Evolutionary conservation across 2,329 filamentous ascomycete species (phyloP).

Genomic region (Chalaropsis ovoidea): DNA sequence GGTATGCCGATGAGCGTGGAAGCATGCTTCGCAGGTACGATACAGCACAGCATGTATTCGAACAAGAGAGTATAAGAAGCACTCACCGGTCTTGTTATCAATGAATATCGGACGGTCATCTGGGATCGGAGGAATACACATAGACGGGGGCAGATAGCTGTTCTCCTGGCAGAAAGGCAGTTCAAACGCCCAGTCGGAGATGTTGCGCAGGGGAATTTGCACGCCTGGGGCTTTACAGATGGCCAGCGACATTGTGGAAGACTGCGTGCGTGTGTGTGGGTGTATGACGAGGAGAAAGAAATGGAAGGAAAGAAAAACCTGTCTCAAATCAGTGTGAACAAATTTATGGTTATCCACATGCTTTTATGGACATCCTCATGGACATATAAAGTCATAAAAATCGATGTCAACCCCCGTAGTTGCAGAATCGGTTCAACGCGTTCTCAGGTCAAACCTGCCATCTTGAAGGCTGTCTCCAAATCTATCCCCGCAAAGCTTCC

Average conservation of each 20-base stretch:
- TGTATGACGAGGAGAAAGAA: background rate
- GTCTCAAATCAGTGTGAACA: background rate
- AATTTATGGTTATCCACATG: background rate
- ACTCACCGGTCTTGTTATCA: slow-evolving; percentile 35
- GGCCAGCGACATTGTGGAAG: slow-evolving; percentile 20
- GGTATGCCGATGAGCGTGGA: too few species aligned
- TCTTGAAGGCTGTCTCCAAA: background rate
- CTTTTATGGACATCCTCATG: background rate
- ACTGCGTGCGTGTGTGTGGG: slow-evolving; percentile 26
- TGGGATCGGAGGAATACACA: slow-evolving; percentile 32
- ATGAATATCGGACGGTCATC: slow-evolving; percentile 34
- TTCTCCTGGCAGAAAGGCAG: slow-evolving; percentile 33
- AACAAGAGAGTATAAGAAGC: background rate
- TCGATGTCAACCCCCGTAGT: too few species aligned
- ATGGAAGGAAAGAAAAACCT: background rate
- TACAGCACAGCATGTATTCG: too few species aligned
- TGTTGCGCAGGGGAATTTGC: slow-evolving; percentile 29
- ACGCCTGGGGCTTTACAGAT: background rate
- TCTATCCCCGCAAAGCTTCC: background rate
- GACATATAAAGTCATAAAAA: too few species aligned
- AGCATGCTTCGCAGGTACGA: too few species aligned
- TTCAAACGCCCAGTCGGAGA: slow-evolving; percentile 35
- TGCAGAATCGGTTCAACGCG: background rate
- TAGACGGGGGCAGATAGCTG: slow-evolving; percentile 30
- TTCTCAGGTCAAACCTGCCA: background rate